These are phyloP conservation scores for Cylindrodendrum hubeiense DNA, from an alignment of 2,329 filamentous ascomycete genomes.

Conservation along the genomic window DNA sequence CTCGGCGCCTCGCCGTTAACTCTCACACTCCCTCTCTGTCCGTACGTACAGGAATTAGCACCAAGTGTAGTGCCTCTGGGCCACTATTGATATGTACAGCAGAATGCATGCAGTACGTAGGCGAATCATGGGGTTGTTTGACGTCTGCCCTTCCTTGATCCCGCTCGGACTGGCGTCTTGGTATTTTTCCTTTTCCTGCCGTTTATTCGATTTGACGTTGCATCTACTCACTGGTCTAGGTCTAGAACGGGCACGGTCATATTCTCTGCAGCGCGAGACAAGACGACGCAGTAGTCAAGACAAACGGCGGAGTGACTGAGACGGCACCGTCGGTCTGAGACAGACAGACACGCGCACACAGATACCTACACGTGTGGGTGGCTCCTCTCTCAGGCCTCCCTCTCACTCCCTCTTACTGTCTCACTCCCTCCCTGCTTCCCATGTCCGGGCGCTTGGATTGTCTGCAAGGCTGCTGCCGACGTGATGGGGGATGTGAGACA, in stretches of 20 bases:
- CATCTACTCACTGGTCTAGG: not conserved
- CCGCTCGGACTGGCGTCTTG: conserved; percentile 4
- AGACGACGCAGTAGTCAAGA: conserved; percentile 13
- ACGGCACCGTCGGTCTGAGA: not conserved
- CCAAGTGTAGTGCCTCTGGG: not conserved
- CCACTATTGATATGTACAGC: not conserved
- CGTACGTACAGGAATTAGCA: not conserved
- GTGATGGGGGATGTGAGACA: conserved; percentile 42
- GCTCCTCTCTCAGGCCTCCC: not conserved
- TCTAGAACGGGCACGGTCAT: conserved; percentile 9
- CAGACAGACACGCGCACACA: not conserved
- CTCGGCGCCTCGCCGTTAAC: not conserved
- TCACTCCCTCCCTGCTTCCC: not conserved
- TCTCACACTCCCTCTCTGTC: not conserved
- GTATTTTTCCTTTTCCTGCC: not conserved
- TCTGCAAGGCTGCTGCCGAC: conserved; percentile 38
- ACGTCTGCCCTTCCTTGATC: not conserved
- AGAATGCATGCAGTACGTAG: not conserved
- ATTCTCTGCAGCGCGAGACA: conserved; percentile 17
- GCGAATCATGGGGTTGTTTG: conserved; percentile 11
- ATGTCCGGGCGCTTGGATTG: conserved; percentile 32
- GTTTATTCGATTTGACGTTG: conserved; percentile 5
- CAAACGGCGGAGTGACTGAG: not conserved
- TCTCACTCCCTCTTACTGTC: not conserved
- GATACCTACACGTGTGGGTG: conserved; percentile 1